A percentile compares a stretch with the other conserved stretches of the same genome.
phyloP scores from a whole-genome alignment of 2,329 filamentous ascomycete species.

The Diaporthe vaccinii region DNA sequence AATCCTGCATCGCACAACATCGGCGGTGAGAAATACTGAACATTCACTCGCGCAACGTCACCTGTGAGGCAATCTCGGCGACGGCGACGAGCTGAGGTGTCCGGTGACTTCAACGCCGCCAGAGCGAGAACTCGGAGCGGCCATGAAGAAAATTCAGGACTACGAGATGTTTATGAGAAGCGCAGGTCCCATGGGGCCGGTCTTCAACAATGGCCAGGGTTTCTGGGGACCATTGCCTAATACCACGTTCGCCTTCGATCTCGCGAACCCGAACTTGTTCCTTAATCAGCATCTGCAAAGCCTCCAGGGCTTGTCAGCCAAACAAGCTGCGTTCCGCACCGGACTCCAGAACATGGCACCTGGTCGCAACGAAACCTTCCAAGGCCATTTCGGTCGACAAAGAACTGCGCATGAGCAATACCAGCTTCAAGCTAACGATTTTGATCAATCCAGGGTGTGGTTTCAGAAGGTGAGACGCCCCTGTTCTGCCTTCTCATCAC shows the following conservation, averaged over 20 bases:
- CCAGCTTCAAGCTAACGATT: not conserved
- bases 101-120: too few relatives aligned
- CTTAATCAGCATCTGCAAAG: not conserved
- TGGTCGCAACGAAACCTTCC: not conserved
- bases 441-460: conserved; percentile 20
- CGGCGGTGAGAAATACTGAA: conserved; percentile 26
- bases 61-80: not conserved
- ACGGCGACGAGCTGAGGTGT: not conserved
- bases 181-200: not conserved
- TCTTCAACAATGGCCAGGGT: not conserved
- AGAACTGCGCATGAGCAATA: not conserved
- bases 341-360: not conserved
- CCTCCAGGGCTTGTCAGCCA: not conserved
- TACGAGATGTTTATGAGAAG: conserved; percentile 12
- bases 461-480: conserved; percentile 25
- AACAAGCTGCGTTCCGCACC: not conserved
- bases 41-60: conserved; percentile 25
- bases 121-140: not conserved
- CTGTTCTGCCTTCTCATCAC: not conserved
- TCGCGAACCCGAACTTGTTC: not conserved
- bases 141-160: not conserved
- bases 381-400: not conserved
- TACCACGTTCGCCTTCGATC: not conserved
- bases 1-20: not conserved
- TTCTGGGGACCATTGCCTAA: not conserved